Percentiles rank a stretch among this genome's conserved stretches.
These are phyloP conservation scores for Pseudogymnoascus sp. DNA, from an alignment of 2,329 filamentous ascomycete genomes.

Conservation along the genomic window DNA sequence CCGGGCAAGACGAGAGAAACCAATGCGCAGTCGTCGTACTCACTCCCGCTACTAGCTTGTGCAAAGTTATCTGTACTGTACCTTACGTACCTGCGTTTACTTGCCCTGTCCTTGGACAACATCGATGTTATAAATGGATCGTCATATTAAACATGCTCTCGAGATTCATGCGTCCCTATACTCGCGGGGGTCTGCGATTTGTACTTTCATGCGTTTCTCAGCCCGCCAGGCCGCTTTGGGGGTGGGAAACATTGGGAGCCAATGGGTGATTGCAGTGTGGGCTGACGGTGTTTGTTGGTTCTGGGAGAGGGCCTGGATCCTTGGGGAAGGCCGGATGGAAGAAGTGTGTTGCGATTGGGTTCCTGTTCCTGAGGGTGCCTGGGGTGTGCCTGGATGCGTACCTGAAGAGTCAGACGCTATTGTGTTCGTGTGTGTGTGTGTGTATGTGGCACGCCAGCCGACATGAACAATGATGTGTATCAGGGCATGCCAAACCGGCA, in stretches of 20 bases:
- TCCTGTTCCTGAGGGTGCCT: not conserved
- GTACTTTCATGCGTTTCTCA: conserved; percentile 4
- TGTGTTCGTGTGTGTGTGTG: not conserved
- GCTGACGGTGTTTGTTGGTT: not conserved
- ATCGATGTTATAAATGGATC: conserved; percentile 4
- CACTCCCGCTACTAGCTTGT: not conserved
- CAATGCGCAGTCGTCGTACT: not conserved
- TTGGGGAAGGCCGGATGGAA: not conserved
- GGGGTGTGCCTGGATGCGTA: not conserved
- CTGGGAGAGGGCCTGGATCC: not conserved
- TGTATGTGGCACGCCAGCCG: not conserved
- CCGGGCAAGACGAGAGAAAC: not conserved
- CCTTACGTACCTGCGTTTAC: conserved; percentile 6
- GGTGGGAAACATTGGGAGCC: not conserved
- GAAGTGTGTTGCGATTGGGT: not conserved
- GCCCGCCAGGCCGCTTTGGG: not conserved
- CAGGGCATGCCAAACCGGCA: not conserved
- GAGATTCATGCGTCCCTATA: not conserved
- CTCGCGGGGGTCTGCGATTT: not conserved
- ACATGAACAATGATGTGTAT: not conserved
- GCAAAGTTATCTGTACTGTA: not conserved
- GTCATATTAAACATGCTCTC: conserved; percentile 4
- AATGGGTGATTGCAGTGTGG: not conserved
- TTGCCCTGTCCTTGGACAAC: conserved; percentile 1
- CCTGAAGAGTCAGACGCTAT: not conserved